Base-by-base conservation (phyloP, 805 yeast species). In the Kuraishia piskuri region DNA sequence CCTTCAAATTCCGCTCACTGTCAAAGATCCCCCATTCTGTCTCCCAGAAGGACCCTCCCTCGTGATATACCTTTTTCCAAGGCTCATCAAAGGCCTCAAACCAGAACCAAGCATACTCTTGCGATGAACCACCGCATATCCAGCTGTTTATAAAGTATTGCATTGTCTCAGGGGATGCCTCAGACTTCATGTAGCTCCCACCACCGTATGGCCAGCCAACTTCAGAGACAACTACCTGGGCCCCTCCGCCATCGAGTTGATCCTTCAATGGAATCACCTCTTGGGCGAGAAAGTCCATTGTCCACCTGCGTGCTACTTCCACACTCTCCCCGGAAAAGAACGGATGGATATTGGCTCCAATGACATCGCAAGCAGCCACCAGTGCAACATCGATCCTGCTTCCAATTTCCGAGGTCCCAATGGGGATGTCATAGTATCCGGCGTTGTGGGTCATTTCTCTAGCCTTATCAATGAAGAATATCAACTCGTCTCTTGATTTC, bases 81-180 rank as follows among this genome's bases (percentile, higher is more conserved):
- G 88, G 87, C 60, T 83, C 88, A 67, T 85, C 88, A 66, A 82
- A 84, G 0, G 87, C 89, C 60, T 84, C 88, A 60, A 81, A 83
- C 67, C 74, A 83, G 56, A 72, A 83, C 80, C 84, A 83, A 1
- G 74, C 77, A 21, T 72, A 66, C 8, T 66, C 62, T 19, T 61
- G 52, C 1, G 67, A 58, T 17, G 69, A 67, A 2, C 74, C 68
- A 2, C 67, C 65, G 60, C 88, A 82, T 1, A 80, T 61, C 80
- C 83, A 84, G 4, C 68, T 67, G 50, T 74, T 65, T 53, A 84
- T 56, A 55, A 85, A 83, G 5, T 54, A 56, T 53, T 80, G 82
- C 59, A 75, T 64, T 49, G 77, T 73, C 6, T 58, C 52, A 2
- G 61, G 56, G 1, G 77, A 78, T 0, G 89, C 87, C 2, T 63